Base-by-base conservation (phyloP, 2,329 filamentous ascomycete species). In the Paramyrothecium roridum region DNA sequence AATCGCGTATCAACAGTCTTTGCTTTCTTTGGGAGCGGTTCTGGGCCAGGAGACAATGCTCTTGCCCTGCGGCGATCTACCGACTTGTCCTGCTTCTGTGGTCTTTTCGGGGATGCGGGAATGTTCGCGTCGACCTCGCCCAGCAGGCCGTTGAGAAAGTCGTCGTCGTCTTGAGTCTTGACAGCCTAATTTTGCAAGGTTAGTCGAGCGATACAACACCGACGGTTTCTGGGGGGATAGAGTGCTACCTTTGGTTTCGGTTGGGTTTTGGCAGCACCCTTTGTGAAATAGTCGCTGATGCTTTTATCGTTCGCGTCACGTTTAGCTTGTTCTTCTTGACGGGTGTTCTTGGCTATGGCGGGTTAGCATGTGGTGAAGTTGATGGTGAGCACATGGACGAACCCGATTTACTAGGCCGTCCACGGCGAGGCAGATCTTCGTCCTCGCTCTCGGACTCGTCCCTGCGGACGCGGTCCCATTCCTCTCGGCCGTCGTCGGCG, bases 261-360 rank as follows among this genome's bases (percentile, higher is more conserved):
- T 55, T 86, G 87, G 52, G 81, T 73, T 61, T 82, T 81, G 57
- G 79, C 78, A 34, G 84, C 82, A 54, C 91, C 91, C 63, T 89
- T 90, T 62, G 84, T 93, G 70, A 99, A 98, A 74, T 96, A 99
- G 66, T 96, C 93, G 73, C 88, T 92, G 69, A 99, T 98, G 63
- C 92, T 89, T 67, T 90, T 89, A 72, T 96, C 92, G 62, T 92
- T 91, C 70, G 90, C 92, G 64, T 96, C 90, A 66, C 89, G 85
- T 69, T 90, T 89, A 56, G 91, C 87, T 60, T 90, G 86, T 56
- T 96, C 92, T 62, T 96, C 91, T 65, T 96, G 90, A 17, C 89
- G 88, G 71, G 91, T 93, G 65, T 92, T 84, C 73, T 97, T 98
- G 60, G 87, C 89, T 93, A 59, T 46, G 43, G 8, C 11, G 20